A percentile compares a stretch with the other conserved stretches of the same genome.
phyloP scores from a whole-genome alignment of 2,329 filamentous ascomycete species.

The Aspergillus sp. region DNA sequence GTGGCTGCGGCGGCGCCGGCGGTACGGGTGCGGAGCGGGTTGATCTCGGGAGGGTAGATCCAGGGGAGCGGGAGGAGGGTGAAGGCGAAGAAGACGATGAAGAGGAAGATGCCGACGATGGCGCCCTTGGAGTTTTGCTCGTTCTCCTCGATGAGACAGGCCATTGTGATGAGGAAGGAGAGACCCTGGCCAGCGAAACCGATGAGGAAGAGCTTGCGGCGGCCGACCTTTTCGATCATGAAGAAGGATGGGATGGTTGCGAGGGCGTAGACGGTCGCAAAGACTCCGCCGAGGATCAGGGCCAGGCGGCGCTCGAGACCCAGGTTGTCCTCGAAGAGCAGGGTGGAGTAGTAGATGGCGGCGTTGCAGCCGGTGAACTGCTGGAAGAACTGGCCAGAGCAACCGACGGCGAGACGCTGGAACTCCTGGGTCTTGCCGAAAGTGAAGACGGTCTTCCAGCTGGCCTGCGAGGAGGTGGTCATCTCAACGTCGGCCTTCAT shows the following conservation, averaged over 20 bases:
- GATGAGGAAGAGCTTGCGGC: conserved; percentile 41
- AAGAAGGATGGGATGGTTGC: conserved; percentile 35
- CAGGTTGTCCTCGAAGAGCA: conserved; percentile 50
- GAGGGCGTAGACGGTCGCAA: conserved; percentile 33
- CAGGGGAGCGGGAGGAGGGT: conserved; percentile 67
- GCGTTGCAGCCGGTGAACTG: conserved; percentile 53
- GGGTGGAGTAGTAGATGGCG: conserved; percentile 51
- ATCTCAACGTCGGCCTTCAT: conserved; percentile 52
- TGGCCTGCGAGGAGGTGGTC: conserved; percentile 37
- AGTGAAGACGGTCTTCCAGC: conserved; percentile 33
- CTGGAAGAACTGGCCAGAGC: conserved; percentile 44
- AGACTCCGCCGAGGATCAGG: conserved; percentile 34
- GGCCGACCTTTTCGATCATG: conserved; percentile 45
- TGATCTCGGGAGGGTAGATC: conserved; percentile 55
- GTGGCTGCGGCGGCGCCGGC: conserved; percentile 58
- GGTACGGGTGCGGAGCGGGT: conserved; percentile 57
- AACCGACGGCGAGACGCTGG: conserved; percentile 36
- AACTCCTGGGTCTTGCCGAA: conserved; percentile 38
- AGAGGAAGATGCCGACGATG: conserved; percentile 66
- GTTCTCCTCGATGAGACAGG: conserved; percentile 34
- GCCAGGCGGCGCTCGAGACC: conserved; percentile 25
- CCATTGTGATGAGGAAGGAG: conserved; percentile 39
- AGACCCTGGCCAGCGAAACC: conserved; percentile 41
- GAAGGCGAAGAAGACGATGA: conserved; percentile 69
- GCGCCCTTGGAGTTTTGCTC: conserved; percentile 37